Conservation (phyloP, 768 basidiomycete species). For the Coprinopsis sp. region DNA sequence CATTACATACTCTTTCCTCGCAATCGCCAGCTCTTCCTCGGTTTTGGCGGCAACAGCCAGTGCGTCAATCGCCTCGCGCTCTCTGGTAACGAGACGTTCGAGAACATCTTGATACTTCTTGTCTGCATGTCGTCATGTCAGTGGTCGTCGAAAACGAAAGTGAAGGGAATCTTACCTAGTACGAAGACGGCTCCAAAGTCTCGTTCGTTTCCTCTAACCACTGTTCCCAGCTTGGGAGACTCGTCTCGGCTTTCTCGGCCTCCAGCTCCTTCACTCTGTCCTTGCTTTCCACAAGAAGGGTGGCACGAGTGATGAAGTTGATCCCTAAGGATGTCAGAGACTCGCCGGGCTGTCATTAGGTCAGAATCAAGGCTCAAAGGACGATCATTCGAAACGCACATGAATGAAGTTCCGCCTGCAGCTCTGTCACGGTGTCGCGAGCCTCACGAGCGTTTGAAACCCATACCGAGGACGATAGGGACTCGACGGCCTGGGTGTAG, state of each 20-base stretch:
- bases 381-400: not conserved
- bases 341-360: conserved; percentile 26
- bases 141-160: not conserved
- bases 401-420: not conserved
- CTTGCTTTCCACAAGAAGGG: conserved; percentile 29
- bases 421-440: not conserved
- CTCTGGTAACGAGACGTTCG: conserved; percentile 21
- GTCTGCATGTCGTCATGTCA: conserved; percentile 15
- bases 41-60: conserved; percentile 19
- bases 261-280: conserved; percentile 33
- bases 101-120: conserved; percentile 20
- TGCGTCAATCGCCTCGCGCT: conserved; percentile 24
- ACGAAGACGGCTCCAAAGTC: not conserved
- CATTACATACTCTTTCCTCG: conserved; percentile 15
- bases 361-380: not conserved
- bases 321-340: conserved; percentile 35
- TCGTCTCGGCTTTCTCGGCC: conserved; percentile 21
- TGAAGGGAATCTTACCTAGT: not conserved
- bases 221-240: conserved; percentile 17
- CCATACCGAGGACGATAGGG: not conserved
- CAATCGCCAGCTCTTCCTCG: conserved; percentile 19
- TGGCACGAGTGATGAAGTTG: conserved; percentile 32
- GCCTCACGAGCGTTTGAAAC: not conserved
- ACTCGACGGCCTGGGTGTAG: not conserved
- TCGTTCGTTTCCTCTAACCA: conserved; percentile 8